Evolutionary conservation across 495 filamentous ascomycete species (phyloP).

Genomic region (Penicillium argentinense): DNA sequence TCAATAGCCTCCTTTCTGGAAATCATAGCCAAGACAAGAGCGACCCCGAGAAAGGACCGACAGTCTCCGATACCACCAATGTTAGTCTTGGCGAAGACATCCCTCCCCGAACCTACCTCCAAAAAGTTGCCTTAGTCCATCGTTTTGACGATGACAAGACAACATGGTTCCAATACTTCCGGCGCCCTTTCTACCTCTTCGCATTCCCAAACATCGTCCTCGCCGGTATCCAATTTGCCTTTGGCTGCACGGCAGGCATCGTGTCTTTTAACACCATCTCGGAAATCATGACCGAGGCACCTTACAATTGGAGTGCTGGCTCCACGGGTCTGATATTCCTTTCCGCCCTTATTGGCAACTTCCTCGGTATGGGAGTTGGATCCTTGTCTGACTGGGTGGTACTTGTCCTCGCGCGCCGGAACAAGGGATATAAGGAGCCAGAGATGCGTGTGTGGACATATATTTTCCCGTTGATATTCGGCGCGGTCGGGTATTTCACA

Average conservation of each 20-base stretch:
- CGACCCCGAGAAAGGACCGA: slow-evolving; percentile 5
- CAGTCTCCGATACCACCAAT: slow-evolving; percentile 9
- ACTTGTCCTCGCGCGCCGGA: slow-evolving; percentile 28
- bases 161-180: slow-evolving; percentile 37
- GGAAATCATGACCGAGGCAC: slow-evolving; percentile 32
- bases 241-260: slow-evolving; percentile 33
- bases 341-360: slow-evolving; percentile 28
- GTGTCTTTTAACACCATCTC: slow-evolving; percentile 39
- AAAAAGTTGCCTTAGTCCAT: slow-evolving; percentile 23
- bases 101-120: slow-evolving; percentile 21
- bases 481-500: slow-evolving; percentile 30
- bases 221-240: slow-evolving; percentile 34
- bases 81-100: slow-evolving; percentile 18
- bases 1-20: slow-evolving; percentile 7
- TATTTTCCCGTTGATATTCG: slow-evolving; percentile 26
- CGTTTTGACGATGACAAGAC: slow-evolving; percentile 29
- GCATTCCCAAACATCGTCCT: slow-evolving; percentile 35
- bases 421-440: slow-evolving; percentile 36
- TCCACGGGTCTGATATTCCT: slow-evolving; percentile 30
- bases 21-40: background rate
- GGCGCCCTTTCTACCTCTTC: slow-evolving; percentile 36
- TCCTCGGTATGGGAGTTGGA: slow-evolving; percentile 34
- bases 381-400: slow-evolving; percentile 29
- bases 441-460: slow-evolving; percentile 35
- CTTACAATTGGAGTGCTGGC: slow-evolving; percentile 33